Conservation (phyloP, 2,329 filamentous ascomycete species). For the Zymoseptoria brevis region DNA sequence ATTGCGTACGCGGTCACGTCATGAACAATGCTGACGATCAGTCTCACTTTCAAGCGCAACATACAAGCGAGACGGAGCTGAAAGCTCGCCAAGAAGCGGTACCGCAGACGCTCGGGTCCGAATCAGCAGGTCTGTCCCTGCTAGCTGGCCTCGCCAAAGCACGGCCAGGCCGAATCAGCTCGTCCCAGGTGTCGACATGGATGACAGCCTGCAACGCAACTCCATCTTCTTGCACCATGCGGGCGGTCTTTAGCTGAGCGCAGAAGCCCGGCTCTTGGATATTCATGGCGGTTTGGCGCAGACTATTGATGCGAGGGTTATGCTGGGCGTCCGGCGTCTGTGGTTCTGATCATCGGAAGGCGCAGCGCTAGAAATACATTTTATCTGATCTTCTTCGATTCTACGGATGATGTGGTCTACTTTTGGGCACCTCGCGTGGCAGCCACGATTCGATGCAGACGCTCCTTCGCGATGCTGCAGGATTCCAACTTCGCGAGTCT, state of each 20-base stretch:
- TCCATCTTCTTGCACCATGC: not conserved
- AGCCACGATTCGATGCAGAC: not conserved
- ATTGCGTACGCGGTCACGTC: not conserved
- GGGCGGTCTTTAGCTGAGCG: not conserved
- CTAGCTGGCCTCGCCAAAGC: not conserved
- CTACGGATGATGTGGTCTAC: not conserved
- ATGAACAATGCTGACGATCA: not conserved
- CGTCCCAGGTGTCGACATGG: not conserved
- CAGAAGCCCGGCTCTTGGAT: not conserved
- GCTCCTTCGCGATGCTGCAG: not conserved
- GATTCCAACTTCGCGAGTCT: not conserved
- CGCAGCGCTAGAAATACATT: not conserved
- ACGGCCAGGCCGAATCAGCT: not conserved
- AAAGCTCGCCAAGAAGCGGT: not conserved
- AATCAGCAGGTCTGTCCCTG: not conserved
- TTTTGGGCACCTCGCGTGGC: not conserved
- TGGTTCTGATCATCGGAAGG: not conserved
- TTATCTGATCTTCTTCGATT: not conserved
- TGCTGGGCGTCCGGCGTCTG: not conserved
- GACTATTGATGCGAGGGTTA: not conserved
- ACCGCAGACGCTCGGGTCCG: not conserved
- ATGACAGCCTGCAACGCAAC: not conserved
- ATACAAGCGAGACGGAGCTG: not conserved
- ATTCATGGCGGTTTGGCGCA: not conserved
- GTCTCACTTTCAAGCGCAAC: not conserved